These are phyloP conservation scores for Macadamia tetraphylla DNA, from an alignment of 164 flowering plant genomes.

Conservation along the genomic window DNA sequence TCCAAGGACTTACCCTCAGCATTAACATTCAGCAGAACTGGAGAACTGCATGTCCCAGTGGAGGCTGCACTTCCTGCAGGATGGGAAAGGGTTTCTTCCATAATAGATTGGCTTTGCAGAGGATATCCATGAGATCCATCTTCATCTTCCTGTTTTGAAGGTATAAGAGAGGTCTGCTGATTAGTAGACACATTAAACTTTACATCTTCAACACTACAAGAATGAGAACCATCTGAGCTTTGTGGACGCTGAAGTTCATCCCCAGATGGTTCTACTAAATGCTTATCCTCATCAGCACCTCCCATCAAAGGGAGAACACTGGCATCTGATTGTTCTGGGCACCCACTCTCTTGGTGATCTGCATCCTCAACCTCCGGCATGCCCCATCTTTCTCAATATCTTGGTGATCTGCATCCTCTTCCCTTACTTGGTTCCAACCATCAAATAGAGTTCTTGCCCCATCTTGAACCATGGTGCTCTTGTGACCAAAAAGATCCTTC, in stretches of 20 bases:
- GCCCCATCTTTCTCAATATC: slow-evolving; percentile 20
- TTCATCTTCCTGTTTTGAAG: slow-evolving; percentile 4
- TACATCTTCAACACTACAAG: background rate
- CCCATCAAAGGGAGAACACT: slow-evolving; percentile 16
- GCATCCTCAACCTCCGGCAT: slow-evolving; percentile 12
- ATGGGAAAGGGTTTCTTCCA: slow-evolving; percentile 5
- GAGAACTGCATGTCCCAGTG: slow-evolving; percentile 6
- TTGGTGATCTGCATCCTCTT: slow-evolving; percentile 12
- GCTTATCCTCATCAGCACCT: slow-evolving; percentile 13
- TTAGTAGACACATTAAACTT: slow-evolving; percentile 5
- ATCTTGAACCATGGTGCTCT: slow-evolving; percentile 50
- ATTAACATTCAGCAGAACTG: slow-evolving; percentile 9
- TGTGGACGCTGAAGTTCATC: slow-evolving; percentile 16
- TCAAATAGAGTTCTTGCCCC: slow-evolving; percentile 47
- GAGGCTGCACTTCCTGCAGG: slow-evolving; percentile 4
- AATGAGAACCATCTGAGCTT: slow-evolving; percentile 9
- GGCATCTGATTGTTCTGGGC: slow-evolving; percentile 13
- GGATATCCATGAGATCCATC: slow-evolving; percentile 8
- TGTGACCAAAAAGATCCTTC: slow-evolving; percentile 46
- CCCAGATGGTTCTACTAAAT: slow-evolving; percentile 14
- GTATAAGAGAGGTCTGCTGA: slow-evolving; percentile 1
- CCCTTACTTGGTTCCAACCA: slow-evolving; percentile 39
- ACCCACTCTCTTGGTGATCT: slow-evolving; percentile 13
- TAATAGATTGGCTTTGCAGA: slow-evolving; percentile 1
- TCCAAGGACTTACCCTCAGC: slow-evolving; percentile 16